Evolutionary conservation across 345 rosid species (phyloP).

Genomic region (Sonneratia caseolaris): DNA sequence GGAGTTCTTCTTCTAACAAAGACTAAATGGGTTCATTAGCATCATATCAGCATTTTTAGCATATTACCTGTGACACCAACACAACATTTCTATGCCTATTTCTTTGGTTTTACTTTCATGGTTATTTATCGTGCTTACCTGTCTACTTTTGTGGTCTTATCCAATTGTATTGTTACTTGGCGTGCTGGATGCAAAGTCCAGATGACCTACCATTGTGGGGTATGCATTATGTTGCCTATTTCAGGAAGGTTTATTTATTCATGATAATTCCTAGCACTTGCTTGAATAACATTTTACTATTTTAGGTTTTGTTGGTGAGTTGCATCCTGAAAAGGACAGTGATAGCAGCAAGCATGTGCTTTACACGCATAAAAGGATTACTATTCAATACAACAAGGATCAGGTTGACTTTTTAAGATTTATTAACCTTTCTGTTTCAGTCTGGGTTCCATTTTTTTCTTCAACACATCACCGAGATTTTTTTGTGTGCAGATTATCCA

Average conservation of each 20-base stretch:
- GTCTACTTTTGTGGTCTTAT: constrained; percentile 13
- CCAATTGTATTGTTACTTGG: constrained; percentile 12
- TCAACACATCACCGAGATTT: constrained; percentile 1
- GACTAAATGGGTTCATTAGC: neutral
- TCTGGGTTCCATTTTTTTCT: constrained; percentile 3
- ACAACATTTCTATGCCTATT: neutral
- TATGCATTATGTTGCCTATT: constrained; percentile 24
- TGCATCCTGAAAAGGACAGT: constrained; percentile 67
- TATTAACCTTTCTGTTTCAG: neutral
- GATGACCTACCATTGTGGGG: constrained; percentile 95
- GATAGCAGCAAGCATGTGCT: constrained; percentile 63
- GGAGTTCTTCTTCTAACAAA: neutral
- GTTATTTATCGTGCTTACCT: neutral
- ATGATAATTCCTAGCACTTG: neutral
- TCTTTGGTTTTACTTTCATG: neutral
- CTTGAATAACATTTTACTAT: constrained; percentile 4
- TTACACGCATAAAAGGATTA: constrained; percentile 66
- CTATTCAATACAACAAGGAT: constrained; percentile 59
- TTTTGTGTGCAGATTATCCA: constrained; percentile 59
- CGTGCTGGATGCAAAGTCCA: constrained; percentile 35
- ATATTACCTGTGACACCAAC: neutral
- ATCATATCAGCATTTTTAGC: neutral
- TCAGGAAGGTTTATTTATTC: neutral
- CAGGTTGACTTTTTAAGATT: constrained; percentile 41
- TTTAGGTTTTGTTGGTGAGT: constrained; percentile 81